Evolutionary conservation across 768 basidiomycete genomes (phyloP).

Genomic region (Plicaturopsis crispa): DNA sequence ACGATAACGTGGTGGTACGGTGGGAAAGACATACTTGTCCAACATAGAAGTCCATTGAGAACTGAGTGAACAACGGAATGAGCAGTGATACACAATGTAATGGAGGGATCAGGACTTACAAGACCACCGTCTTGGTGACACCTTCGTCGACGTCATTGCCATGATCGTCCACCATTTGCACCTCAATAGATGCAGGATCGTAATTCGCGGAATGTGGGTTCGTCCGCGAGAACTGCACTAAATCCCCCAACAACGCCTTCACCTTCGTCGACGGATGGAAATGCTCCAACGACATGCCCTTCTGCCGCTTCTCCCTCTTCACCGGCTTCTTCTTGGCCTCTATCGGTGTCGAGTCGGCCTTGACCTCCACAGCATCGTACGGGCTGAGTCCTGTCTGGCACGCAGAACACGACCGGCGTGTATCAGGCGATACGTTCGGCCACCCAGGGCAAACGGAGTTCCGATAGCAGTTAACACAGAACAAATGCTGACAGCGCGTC

Average conservation of each 20-base stretch:
- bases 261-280: constrained; percentile 85
- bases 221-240: constrained; percentile 69
- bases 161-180: constrained; percentile 70
- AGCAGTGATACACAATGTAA: constrained; percentile 10
- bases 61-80: constrained; percentile 28
- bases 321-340: constrained; percentile 53
- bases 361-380: constrained; percentile 79
- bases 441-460: constrained; percentile 71
- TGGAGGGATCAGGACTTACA: constrained; percentile 50
- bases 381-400: constrained; percentile 67
- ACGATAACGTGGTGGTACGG: constrained; percentile 1
- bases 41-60: constrained; percentile 96
- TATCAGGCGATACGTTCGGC: constrained; percentile 59
- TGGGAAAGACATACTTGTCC: constrained; percentile 53
- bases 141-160: constrained; percentile 68
- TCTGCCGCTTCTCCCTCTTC: constrained; percentile 62
- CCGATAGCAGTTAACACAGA: constrained; percentile 83
- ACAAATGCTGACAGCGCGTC: constrained; percentile 92
- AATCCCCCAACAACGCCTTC: constrained; percentile 71
- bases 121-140: constrained; percentile 86
- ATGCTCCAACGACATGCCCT: constrained; percentile 43
- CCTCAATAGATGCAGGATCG: constrained; percentile 63
- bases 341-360: constrained; percentile 40
- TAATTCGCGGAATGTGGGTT: constrained; percentile 90
- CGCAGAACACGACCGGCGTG: constrained; percentile 61